Evolutionary conservation across 768 basidiomycete species (phyloP).

Genomic region (Suillus hirtellus): DNA sequence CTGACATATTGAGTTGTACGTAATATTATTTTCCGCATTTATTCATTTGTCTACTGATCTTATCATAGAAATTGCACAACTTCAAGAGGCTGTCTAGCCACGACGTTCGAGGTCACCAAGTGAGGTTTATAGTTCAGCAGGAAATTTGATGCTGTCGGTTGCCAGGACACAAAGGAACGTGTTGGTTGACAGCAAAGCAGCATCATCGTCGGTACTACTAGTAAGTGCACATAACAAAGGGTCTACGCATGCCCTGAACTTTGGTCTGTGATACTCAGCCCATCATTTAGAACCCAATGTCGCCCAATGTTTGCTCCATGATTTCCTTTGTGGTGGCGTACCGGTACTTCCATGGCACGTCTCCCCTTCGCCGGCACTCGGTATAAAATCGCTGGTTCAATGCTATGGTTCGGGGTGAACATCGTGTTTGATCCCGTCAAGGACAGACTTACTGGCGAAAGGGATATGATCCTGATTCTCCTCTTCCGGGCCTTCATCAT

Average conservation of each 20-base stretch:
- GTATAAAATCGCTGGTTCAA: slow-evolving; percentile 24
- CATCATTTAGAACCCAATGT: background rate
- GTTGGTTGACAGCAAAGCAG: background rate
- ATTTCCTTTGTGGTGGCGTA: slow-evolving; percentile 35
- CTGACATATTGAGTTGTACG: background rate
- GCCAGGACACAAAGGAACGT: background rate
- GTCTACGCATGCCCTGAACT: background rate
- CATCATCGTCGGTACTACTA: background rate
- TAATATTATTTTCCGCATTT: slow-evolving; percentile 6
- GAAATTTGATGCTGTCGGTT: background rate
- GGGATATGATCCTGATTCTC: slow-evolving; percentile 17
- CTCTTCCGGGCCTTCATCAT: slow-evolving; percentile 22
- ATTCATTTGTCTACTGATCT: background rate
- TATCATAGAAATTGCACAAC: background rate
- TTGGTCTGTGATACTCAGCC: background rate
- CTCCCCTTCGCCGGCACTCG: slow-evolving; percentile 13
- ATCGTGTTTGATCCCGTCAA: slow-evolving; percentile 11
- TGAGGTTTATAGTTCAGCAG: background rate
- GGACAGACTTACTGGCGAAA: slow-evolving; percentile 28
- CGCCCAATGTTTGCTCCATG: slow-evolving; percentile 17
- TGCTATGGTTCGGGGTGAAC: slow-evolving; percentile 14
- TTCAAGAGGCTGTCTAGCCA: background rate
- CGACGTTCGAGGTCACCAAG: background rate
- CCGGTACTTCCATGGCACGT: slow-evolving; percentile 28
- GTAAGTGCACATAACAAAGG: background rate